Evolutionary conservation across 1,284 basidiomycete species (phyloP).

Genomic region (Takashimella koratensis): DNA sequence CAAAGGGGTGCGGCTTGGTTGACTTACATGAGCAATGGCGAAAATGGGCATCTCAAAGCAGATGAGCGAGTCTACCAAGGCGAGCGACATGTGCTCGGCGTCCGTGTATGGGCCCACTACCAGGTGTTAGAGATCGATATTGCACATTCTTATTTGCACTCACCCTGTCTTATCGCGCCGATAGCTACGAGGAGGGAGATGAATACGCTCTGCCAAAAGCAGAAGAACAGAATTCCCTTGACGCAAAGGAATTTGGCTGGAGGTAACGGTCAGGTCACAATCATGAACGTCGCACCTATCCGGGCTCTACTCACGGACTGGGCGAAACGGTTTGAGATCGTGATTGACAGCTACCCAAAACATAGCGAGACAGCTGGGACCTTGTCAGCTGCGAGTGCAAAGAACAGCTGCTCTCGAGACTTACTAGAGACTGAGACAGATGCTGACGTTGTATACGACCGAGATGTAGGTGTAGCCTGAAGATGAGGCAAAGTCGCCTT

Average conservation of each 20-base stretch:
- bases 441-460: slow-evolving; percentile 62
- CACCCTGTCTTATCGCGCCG: slow-evolving; percentile 63
- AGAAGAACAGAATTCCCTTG: slow-evolving; percentile 96
- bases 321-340: slow-evolving; percentile 83
- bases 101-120: slow-evolving; percentile 82
- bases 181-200: slow-evolving; percentile 86
- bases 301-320: slow-evolving; percentile 44
- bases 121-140: too few species aligned
- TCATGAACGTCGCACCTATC: neutral
- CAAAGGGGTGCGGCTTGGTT: too few species aligned
- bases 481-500: slow-evolving; percentile 75
- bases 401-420: too few species aligned
- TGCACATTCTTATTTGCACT: slow-evolving; percentile 10
- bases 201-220: slow-evolving; percentile 90
- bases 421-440: slow-evolving; percentile 51
- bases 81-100: slow-evolving; percentile 83
- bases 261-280: slow-evolving; percentile 52
- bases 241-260: slow-evolving; percentile 95
- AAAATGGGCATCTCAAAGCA: slow-evolving; percentile 98
- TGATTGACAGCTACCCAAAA: slow-evolving; percentile 88
- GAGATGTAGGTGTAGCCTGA: slow-evolving; percentile 92
- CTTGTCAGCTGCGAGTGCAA: slow-evolving; percentile 60
- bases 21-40: slow-evolving; percentile 72
- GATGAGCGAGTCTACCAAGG: slow-evolving; percentile 82
- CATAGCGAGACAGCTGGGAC: slow-evolving; percentile 76